A percentile compares a stretch with the other conserved stretches of the same genome.
phyloP scores from a whole-genome alignment of 2,329 filamentous ascomycete species.

The Cryphonectria japonica region DNA sequence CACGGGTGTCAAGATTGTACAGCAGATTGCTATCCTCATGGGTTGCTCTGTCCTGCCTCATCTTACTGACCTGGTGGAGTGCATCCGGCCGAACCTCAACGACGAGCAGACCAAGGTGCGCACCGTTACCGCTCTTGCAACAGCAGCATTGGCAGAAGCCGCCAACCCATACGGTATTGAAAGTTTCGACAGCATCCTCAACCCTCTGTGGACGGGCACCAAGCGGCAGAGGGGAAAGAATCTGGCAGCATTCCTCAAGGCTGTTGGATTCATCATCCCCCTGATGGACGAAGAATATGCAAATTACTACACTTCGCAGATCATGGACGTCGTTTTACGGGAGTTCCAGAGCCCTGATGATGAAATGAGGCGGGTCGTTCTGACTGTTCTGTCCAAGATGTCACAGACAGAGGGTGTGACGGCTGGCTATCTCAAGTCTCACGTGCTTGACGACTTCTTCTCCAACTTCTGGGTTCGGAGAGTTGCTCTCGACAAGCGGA shows the following conservation, averaged over 20 bases:
- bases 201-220: slow-evolving; percentile 94
- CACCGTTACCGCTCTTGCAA: slow-evolving; percentile 92
- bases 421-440: slow-evolving; percentile 90
- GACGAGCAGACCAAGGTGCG: slow-evolving; percentile 98
- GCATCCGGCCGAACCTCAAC: slow-evolving; percentile 92
- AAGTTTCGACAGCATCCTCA: slow-evolving; percentile 96
- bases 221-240: slow-evolving; percentile 96
- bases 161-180: slow-evolving; percentile 99
- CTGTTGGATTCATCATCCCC: slow-evolving; percentile 96
- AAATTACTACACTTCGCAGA: slow-evolving; percentile 98
- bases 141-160: slow-evolving; percentile 92
- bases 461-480: slow-evolving; percentile 98
- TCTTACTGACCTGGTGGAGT: slow-evolving; percentile 93
- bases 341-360: slow-evolving; percentile 97
- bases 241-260: slow-evolving; percentile 93
- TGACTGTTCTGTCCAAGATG: slow-evolving; percentile 97
- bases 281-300: slow-evolving; percentile 99
- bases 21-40: slow-evolving; percentile 99
- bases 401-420: slow-evolving; percentile 94
- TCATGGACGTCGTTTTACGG: slow-evolving; percentile 96
- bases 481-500: slow-evolving; percentile 96
- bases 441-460: slow-evolving; percentile 95
- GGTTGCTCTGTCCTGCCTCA: slow-evolving; percentile 95
- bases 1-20: slow-evolving; percentile 98
- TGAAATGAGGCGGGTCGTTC: slow-evolving; percentile 99